phyloP scores from a whole-genome alignment of 2,329 filamentous ascomycete genomes.

The Botrytis squamosa region DNA sequence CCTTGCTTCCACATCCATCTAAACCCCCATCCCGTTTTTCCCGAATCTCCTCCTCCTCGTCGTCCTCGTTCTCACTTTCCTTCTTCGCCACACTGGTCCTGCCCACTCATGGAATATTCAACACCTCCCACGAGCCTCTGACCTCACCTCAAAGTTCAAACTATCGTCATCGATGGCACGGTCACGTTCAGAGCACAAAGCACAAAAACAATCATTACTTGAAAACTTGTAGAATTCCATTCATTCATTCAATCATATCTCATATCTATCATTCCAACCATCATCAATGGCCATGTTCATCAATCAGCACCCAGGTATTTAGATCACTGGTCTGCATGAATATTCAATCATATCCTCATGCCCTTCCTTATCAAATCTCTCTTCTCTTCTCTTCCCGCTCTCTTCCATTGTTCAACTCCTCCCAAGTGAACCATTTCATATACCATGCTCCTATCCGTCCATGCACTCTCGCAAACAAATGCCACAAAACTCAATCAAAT shows the following conservation, averaged over 20 bases:
- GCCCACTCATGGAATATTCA: neutral
- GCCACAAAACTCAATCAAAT: conserved; percentile 1
- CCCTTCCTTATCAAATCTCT: neutral
- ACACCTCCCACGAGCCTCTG: neutral
- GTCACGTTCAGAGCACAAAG: neutral
- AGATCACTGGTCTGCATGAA: conserved; percentile 1
- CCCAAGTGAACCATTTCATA: conserved; percentile 2
- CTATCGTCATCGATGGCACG: neutral
- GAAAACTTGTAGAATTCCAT: conserved; percentile 8
- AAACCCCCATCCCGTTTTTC: neutral
- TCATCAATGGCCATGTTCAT: neutral
- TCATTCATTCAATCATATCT: conserved; percentile 18
- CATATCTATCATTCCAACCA: conserved; percentile 12
- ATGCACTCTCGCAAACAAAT: conserved; percentile 15
- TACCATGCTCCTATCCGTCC: neutral
- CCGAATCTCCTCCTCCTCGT: neutral
- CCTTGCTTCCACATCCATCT: neutral
- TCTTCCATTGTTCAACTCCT: conserved; percentile 4
- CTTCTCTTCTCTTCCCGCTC: too few species aligned
- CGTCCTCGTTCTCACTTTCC: neutral
- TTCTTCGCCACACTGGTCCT: neutral
- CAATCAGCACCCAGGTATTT: neutral
- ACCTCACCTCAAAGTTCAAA: neutral
- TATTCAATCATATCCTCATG: neutral
- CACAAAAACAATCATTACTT: neutral